A percentile compares a stretch with the other conserved stretches of the same genome.
phyloP scores from a whole-genome alignment of 1,284 basidiomycete genomes.

The Kwoniella shivajii region DNA sequence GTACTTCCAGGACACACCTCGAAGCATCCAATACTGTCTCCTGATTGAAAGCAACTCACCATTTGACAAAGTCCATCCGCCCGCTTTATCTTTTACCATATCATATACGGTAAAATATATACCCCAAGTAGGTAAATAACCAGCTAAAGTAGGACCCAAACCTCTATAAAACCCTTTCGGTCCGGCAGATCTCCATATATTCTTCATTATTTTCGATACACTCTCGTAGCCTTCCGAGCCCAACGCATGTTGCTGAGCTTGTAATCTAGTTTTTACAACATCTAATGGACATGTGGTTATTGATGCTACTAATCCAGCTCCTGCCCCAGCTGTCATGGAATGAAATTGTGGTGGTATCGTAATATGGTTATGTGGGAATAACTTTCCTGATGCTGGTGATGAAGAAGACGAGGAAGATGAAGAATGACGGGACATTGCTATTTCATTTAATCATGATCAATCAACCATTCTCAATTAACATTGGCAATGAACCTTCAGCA shows the following conservation, averaged over 20 bases:
- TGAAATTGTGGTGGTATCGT: constrained; percentile 46
- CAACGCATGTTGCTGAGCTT: constrained; percentile 75
- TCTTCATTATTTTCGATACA: constrained; percentile 71
- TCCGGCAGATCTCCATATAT: constrained; percentile 73
- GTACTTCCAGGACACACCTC: no score
- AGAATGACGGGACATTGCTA: constrained; percentile 30
- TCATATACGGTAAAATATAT: constrained; percentile 99
- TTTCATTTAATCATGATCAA: no score
- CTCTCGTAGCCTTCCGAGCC: constrained; percentile 74
- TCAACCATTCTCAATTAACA: no score
- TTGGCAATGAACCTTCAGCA: no score
- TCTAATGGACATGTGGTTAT: constrained; percentile 96
- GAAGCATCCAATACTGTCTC: no score
- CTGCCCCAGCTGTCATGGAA: constrained; percentile 59
- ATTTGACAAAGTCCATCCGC: constrained; percentile 55
- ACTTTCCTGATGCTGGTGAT: constrained; percentile 3
- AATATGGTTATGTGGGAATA: constrained; percentile 10
- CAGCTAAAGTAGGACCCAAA: constrained; percentile 89
- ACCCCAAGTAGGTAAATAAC: constrained; percentile 95
- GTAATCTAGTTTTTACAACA: constrained; percentile 94
- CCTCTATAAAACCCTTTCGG: constrained; percentile 87
- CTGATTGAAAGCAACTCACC: no score
- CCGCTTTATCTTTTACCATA: constrained; percentile 79
- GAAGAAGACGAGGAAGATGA: constrained; percentile 17
- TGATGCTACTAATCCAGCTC: constrained; percentile 81